Evolutionary conservation across 768 basidiomycete genomes (phyloP).

Genomic region (Russula sp.): DNA sequence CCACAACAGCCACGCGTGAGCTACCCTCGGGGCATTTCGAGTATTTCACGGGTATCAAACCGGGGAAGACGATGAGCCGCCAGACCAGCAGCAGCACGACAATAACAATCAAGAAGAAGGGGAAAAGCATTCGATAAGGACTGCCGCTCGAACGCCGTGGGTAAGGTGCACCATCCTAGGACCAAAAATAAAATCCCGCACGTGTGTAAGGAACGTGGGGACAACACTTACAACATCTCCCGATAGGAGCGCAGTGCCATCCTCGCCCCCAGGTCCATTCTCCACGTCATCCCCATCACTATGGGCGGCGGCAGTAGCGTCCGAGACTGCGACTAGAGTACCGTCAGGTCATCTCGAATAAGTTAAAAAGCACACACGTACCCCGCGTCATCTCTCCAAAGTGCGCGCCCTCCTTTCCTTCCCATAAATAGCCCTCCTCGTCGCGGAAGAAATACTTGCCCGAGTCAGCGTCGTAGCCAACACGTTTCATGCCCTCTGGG

Average conservation of each 20-base stretch:
- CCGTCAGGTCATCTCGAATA: background rate
- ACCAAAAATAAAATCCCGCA: background rate
- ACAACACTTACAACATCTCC: conserved; percentile 15
- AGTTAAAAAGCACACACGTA: conserved; percentile 20
- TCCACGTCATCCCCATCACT: conserved; percentile 17
- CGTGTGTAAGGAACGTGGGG: background rate
- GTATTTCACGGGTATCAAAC: conserved; percentile 3
- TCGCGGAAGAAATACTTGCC: conserved; percentile 60
- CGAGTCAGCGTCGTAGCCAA: conserved; percentile 71
- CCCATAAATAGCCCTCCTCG: conserved; percentile 44
- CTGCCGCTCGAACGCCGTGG: conserved; percentile 5
- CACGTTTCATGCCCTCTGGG: conserved; percentile 49
- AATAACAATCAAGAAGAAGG: conserved; percentile 21
- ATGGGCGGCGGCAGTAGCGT: background rate
- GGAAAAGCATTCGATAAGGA: conserved; percentile 22
- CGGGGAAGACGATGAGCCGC: conserved; percentile 19
- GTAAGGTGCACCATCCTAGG: conserved; percentile 2
- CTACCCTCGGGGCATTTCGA: conserved; percentile 17
- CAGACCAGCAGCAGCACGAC: conserved; percentile 20
- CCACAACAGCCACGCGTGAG: conserved; percentile 16
- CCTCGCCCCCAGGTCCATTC: conserved; percentile 11
- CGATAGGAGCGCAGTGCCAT: conserved; percentile 9
- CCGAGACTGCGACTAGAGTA: conserved; percentile 1
- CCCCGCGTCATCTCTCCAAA: conserved; percentile 46
- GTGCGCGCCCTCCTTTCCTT: conserved; percentile 52